Base-by-base conservation (phyloP, 2,329 filamentous ascomycete species). In the Neofusicoccum sp. region DNA sequence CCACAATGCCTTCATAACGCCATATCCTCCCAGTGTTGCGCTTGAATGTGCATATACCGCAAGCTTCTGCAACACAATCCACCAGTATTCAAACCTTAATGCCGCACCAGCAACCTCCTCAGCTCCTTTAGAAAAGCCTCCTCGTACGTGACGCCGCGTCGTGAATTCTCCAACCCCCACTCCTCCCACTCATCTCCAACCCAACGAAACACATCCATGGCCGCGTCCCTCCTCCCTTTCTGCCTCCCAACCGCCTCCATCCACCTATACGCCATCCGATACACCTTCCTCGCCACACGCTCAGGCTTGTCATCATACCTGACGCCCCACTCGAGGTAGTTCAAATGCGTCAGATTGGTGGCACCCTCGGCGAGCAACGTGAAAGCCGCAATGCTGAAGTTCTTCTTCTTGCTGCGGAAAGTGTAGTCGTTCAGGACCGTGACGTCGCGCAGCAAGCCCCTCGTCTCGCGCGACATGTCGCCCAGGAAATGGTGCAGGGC, bases 191-290 rank as follows among this genome's bases (percentile, higher is more conserved):
- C 22, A 22, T 22, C 22, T 22, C 22, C 22, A 22, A 22, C 22
- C 1, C 22, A 22, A 22, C 22, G 22, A 22, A 22, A 22, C 22
- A 73, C 4, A 16, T 75, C 70, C 3, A 76, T 49, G 0, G 68
- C 74, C 11, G 72, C 74, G 62, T 76, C 73, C 2, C 62, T 34
- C 33, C 65, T 72, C 2, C 71, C 70, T 49, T 69, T 74, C 3
- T 67, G 67, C 9, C 56, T 50, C 2, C 68, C 74, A 8, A 75
- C 66, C 0, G 71, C 71, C 47, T 78, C 76, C 6, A 78, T 65
- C 74, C 74, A 77, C 3, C 71, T 69, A 34, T 75, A 75, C 0
- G 69, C 73, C 48, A 76, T 71, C 7, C 74, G 75, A 52, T 76
- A 78, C 36, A 77, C 56, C 29, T 71, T 69, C 8, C 68, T 69